Evolutionary conservation across 192 early-diverging fungal species (phyloP), one percentile per base, ranked within the genome.

Genomic region (Backusella liffmaniae): DNA sequence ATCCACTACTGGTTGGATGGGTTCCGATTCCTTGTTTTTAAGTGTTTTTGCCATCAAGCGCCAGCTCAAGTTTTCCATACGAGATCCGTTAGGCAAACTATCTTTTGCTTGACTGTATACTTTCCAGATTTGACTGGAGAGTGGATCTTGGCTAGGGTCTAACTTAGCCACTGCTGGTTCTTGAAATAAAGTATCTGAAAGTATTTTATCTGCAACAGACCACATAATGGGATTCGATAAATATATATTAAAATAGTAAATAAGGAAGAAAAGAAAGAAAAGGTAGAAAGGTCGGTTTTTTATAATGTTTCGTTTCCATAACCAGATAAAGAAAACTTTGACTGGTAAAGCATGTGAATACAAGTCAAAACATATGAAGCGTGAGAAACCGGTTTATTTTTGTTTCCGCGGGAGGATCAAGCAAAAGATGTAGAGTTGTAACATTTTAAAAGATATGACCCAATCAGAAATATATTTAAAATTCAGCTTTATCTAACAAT

Each of bases 21-120:
- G 44, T 70, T 30, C 23, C 23, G 4, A 16, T 75, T 80, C 72
- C 26, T 82, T 83, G 26, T 82, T 79, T 65, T 83, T 73, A 37
- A 91, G 72, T 13, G 80, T 86, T 83, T 91, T 88, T 23, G 90
- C 88, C 91, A 94, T 92, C 78, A 94, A 86, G 16, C 94, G 83
- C 94, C 94, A 96, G 1, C 90, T 87, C 69, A 94, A 72, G 79
- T 95, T 96, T 77, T 96, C 94, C 10, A 95, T 83, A 30, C 94
- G 79, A 26, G 86, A 86, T 18, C 94, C 94, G 42, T 93, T 87
- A 8, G 91, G 91, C 37, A 96, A 75, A 8, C 88, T 90, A 62
- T 91, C 88, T 79, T 94, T 94, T 34, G 92, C 92, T 78, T 94
- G 92, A 12, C 91, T 89, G 72, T 86, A 94, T 66, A 96, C 77